Percentiles rank a stretch among this genome's conserved stretches.
Evolutionary conservation across 345 rosid species (phyloP).

Genomic region (Lumnitzera littorea): DNA sequence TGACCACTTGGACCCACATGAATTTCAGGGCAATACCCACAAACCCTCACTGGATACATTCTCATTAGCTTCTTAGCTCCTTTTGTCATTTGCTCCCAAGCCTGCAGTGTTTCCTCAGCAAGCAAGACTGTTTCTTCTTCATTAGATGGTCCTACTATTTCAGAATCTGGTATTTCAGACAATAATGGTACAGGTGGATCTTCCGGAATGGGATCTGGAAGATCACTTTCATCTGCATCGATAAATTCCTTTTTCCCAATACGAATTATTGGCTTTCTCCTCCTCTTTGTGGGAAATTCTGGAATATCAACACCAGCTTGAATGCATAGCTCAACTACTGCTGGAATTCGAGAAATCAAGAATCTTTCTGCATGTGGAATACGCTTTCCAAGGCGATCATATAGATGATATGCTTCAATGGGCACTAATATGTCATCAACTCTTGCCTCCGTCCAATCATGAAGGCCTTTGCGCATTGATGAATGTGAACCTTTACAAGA

Average conservation of each 20-base stretch:
- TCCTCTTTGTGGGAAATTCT: slow-evolving; percentile 68
- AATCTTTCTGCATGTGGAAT: slow-evolving; percentile 77
- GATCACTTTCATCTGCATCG: slow-evolving; percentile 85
- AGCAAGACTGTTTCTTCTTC: slow-evolving; percentile 51
- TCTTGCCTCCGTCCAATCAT: slow-evolving; percentile 66
- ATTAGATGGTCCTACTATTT: slow-evolving; percentile 39
- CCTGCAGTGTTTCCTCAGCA: slow-evolving; percentile 71
- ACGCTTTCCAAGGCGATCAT: slow-evolving; percentile 70
- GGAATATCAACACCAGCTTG: slow-evolving; percentile 85
- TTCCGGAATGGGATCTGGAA: slow-evolving; percentile 66
- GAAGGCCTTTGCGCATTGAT: slow-evolving; percentile 66
- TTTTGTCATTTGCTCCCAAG: slow-evolving; percentile 75
- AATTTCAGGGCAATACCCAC: slow-evolving; percentile 94
- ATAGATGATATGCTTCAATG: slow-evolving; percentile 75
- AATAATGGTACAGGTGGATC: slow-evolving; percentile 42
- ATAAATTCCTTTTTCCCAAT: slow-evolving; percentile 67
- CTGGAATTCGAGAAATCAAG: slow-evolving; percentile 68
- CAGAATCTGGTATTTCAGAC: slow-evolving; percentile 49
- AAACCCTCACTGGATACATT: slow-evolving; percentile 79
- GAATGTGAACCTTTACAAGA: slow-evolving; percentile 72
- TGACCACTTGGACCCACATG: slow-evolving; percentile 90
- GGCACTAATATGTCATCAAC: slow-evolving; percentile 65
- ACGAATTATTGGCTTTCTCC: slow-evolving; percentile 83
- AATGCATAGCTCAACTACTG: slow-evolving; percentile 81
- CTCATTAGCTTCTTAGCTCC: slow-evolving; percentile 81